These are phyloP conservation scores for Multifurca ochricompacta DNA, from an alignment of 768 basidiomycete species.

Conservation along the genomic window DNA sequence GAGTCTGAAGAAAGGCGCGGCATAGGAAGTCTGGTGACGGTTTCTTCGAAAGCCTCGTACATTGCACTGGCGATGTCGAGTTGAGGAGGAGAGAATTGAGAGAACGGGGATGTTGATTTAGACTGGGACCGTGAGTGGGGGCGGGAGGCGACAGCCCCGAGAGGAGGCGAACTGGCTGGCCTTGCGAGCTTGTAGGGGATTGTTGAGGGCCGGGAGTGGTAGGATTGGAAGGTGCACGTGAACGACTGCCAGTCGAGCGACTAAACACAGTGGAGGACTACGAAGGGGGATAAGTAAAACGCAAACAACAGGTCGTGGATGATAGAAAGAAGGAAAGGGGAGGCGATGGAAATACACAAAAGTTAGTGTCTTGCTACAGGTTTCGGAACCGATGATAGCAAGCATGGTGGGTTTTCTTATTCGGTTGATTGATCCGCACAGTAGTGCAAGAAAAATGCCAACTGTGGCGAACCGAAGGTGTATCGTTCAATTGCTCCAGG, in stretches of 20 bases:
- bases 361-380: neutral
- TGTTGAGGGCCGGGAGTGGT: slow-evolving; percentile 30
- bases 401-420: neutral
- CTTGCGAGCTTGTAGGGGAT: slow-evolving; percentile 36
- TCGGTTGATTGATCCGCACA: neutral
- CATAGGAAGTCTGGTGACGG: slow-evolving; percentile 51
- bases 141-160: slow-evolving; percentile 37
- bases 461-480: neutral
- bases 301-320: neutral
- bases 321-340: neutral
- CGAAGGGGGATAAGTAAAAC: slow-evolving; percentile 30
- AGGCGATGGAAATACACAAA: neutral
- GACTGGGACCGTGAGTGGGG: slow-evolving; percentile 60
- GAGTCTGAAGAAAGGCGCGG: slow-evolving; percentile 36
- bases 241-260: slow-evolving; percentile 37
- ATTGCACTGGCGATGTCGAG: slow-evolving; percentile 32
- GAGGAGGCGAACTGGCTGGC: slow-evolving; percentile 35
- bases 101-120: slow-evolving; percentile 36
- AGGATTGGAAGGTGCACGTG: slow-evolving; percentile 69
- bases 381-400: neutral
- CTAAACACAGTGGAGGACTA: slow-evolving; percentile 39
- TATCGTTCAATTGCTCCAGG: neutral
- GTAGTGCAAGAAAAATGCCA: neutral
- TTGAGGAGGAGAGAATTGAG: slow-evolving; percentile 32
- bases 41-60: slow-evolving; percentile 37